Conservation (phyloP, 768 basidiomycete genomes). For the Amanita pallidorosea region DNA sequence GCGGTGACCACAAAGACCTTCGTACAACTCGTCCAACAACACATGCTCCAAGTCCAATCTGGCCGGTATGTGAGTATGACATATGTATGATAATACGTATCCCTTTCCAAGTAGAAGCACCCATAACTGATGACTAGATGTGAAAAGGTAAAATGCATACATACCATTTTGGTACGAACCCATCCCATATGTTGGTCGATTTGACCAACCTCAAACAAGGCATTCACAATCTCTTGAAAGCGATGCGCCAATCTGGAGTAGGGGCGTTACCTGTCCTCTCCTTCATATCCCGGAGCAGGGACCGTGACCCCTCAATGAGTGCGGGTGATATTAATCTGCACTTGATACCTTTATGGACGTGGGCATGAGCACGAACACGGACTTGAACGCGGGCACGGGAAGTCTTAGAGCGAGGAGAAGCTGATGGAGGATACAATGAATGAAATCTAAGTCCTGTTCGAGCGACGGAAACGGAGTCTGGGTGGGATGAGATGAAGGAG, state of each 20-base stretch:
- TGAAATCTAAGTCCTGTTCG: conserved; percentile 29
- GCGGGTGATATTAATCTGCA: not conserved
- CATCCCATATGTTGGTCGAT: conserved; percentile 47
- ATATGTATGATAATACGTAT: too few species aligned
- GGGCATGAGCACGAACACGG: too few species aligned
- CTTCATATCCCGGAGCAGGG: too few species aligned
- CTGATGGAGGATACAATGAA: conserved; percentile 25
- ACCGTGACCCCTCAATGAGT: not conserved
- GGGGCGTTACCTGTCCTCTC: conserved; percentile 48
- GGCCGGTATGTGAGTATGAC: conserved; percentile 41
- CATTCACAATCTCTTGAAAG: conserved; percentile 31
- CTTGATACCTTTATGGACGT: too few species aligned
- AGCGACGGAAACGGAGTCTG: conserved; percentile 29
- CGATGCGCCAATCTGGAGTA: conserved; percentile 51
- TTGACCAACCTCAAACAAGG: conserved; percentile 41
- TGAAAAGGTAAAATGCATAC: conserved; percentile 49
- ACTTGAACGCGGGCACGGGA: not conserved
- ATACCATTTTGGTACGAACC: conserved; percentile 40
- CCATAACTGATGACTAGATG: not conserved
- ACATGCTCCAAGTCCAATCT: conserved; percentile 35
- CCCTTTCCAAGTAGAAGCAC: not conserved
- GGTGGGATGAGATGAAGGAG: not conserved
- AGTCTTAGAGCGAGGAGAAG: conserved; percentile 19
- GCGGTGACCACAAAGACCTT: conserved; percentile 47
- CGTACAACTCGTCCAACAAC: conserved; percentile 38